Evolutionary conservation across 352 stramenopile genomes (phyloP).

Genomic region (Phytophthora multivora): DNA sequence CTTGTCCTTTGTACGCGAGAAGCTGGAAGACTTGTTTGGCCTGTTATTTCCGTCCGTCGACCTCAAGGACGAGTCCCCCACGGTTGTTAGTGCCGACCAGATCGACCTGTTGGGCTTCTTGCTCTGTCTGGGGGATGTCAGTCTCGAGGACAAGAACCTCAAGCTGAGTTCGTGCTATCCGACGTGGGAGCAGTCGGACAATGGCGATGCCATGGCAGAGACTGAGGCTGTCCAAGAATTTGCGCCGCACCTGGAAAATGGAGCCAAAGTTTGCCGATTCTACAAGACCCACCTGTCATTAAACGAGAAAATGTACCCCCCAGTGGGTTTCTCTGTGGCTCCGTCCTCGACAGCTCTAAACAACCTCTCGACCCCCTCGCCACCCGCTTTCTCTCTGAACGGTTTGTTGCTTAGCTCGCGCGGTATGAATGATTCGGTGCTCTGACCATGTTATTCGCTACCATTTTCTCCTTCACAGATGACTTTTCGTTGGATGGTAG

Average conservation of each 20-base stretch:
- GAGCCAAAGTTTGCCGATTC: constrained; percentile 68
- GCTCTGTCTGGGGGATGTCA: constrained; percentile 56
- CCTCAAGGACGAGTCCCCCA: constrained; percentile 54
- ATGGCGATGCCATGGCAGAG: constrained; percentile 18
- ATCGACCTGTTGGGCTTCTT: constrained; percentile 80
- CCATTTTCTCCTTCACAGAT: constrained; percentile 24
- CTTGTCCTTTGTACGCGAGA: constrained; percentile 77
- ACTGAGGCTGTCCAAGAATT: constrained; percentile 21
- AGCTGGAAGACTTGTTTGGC: constrained; percentile 76
- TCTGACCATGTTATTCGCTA: constrained; percentile 1
- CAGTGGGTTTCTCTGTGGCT: constrained; percentile 67
- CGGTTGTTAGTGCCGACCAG: constrained; percentile 62
- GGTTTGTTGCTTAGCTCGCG: too few relatives aligned
- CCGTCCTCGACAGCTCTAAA: constrained; percentile 20
- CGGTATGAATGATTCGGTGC: too few relatives aligned
- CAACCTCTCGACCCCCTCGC: constrained; percentile 23
- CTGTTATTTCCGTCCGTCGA: constrained; percentile 68
- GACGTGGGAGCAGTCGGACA: constrained; percentile 50
- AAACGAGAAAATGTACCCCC: constrained; percentile 83
- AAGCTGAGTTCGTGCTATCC: constrained; percentile 73
- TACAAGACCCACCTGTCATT: constrained; percentile 78
- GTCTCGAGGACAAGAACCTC: constrained; percentile 55
- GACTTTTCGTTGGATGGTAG: constrained; percentile 48
- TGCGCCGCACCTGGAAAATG: constrained; percentile 48
- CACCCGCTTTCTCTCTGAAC: constrained; percentile 40